These are phyloP conservation scores for Sistotremastrum suecicum DNA, from an alignment of 768 basidiomycete genomes.

Conservation along the genomic window DNA sequence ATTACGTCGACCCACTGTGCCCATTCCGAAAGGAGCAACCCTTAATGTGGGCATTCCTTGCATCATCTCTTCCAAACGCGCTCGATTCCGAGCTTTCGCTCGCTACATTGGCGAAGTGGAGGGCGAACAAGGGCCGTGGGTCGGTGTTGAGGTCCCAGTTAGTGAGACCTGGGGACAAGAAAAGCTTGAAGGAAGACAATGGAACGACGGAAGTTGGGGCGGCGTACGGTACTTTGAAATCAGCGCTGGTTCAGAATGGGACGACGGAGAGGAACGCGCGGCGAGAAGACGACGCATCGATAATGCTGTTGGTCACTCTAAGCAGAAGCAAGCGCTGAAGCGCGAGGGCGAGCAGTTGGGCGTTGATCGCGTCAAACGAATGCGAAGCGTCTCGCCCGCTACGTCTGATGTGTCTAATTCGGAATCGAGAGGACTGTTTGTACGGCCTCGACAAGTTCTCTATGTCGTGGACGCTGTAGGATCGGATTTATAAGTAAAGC, in stretches of 20 bases:
- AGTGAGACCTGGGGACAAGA: slow-evolving; percentile 39
- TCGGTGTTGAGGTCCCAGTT: slow-evolving; percentile 80
- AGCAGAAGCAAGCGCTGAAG: slow-evolving; percentile 25
- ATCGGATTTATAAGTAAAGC: slow-evolving; percentile 32
- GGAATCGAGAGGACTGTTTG: slow-evolving; percentile 65
- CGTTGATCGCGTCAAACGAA: slow-evolving; percentile 37
- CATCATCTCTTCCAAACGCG: slow-evolving; percentile 72
- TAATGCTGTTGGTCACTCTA: slow-evolving; percentile 19
- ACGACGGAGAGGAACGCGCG: slow-evolving; percentile 29
- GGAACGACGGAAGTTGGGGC: slow-evolving; percentile 77
- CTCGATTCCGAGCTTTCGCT: slow-evolving; percentile 76
- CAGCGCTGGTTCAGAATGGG: slow-evolving; percentile 36
- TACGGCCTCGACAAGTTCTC: slow-evolving; percentile 73
- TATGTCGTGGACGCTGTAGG: slow-evolving; percentile 80
- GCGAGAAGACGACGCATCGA: slow-evolving; percentile 30
- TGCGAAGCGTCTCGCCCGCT: slow-evolving; percentile 55
- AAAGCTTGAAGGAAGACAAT: slow-evolving; percentile 48
- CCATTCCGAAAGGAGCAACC: slow-evolving; percentile 44
- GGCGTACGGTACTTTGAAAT: slow-evolving; percentile 80
- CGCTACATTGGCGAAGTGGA: slow-evolving; percentile 79
- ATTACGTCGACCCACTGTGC: background rate
- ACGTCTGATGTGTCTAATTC: slow-evolving; percentile 40
- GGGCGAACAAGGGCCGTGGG: slow-evolving; percentile 76
- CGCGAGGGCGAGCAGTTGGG: slow-evolving; percentile 44
- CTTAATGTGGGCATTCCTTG: slow-evolving; percentile 84